Evolutionary conservation across 2,329 filamentous ascomycete species (phyloP).

Genomic region (Graphilbum fragrans): DNA sequence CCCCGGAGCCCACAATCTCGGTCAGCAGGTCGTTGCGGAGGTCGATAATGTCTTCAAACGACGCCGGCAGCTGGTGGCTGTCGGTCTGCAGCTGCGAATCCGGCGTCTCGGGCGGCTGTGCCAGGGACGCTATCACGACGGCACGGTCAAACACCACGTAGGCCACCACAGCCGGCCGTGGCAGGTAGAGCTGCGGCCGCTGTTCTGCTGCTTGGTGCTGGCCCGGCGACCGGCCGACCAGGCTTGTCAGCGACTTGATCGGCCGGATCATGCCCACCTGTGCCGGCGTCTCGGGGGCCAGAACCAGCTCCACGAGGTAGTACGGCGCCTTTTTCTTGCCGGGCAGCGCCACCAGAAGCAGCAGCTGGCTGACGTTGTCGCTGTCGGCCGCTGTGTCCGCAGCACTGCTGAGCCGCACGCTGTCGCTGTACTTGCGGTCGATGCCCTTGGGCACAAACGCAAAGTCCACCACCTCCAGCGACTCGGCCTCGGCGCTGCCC

Average conservation of each 20-base stretch:
- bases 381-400: conserved; percentile 33
- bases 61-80: conserved; percentile 42
- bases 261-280: conserved; percentile 56
- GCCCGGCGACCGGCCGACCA: conserved; percentile 24
- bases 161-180: conserved; percentile 66
- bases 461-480: conserved; percentile 70
- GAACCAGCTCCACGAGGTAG: conserved; percentile 57
- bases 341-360: conserved; percentile 48
- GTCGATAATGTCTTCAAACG: conserved; percentile 80
- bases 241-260: conserved; percentile 51
- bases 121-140: conserved; percentile 64
- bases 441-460: conserved; percentile 49
- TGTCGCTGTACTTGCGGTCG: conserved; percentile 34
- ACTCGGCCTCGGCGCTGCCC: conserved; percentile 37
- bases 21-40: conserved; percentile 55
- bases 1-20: conserved; percentile 51
- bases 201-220: conserved; percentile 22
- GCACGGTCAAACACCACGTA: conserved; percentile 73
- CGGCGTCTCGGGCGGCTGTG: conserved; percentile 54
- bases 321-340: conserved; percentile 48
- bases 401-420: conserved; percentile 35
- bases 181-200: conserved; percentile 61
- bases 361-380: conserved; percentile 42
- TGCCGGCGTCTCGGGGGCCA: conserved; percentile 35
- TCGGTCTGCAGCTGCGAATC: conserved; percentile 64